phyloP scores from a whole-genome alignment of 495 filamentous ascomycete species.

The Penicillium taxi region DNA sequence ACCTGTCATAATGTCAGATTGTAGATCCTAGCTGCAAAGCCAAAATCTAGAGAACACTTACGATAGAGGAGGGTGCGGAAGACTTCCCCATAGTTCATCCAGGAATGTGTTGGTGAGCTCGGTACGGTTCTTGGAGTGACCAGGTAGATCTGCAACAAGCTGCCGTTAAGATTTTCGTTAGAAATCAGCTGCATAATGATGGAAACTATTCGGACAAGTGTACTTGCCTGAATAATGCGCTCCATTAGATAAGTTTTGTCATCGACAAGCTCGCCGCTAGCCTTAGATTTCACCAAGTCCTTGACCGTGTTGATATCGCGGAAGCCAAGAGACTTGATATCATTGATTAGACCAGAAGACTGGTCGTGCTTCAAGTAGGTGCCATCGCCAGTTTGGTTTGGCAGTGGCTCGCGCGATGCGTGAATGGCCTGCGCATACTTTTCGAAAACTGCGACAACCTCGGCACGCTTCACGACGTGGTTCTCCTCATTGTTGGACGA shows the following conservation, averaged over 20 bases:
- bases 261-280: slow-evolving; percentile 49
- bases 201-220: neutral
- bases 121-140: slow-evolving; percentile 50
- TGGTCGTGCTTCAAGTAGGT: slow-evolving; percentile 44
- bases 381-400: slow-evolving; percentile 58
- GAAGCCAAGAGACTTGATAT: slow-evolving; percentile 55
- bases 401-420: slow-evolving; percentile 55
- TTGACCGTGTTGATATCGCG: slow-evolving; percentile 49
- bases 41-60: slow-evolving; percentile 15
- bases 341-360: slow-evolving; percentile 50
- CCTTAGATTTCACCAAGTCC: slow-evolving; percentile 45
- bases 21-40: too few relatives aligned
- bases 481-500: slow-evolving; percentile 26
- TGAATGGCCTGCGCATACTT: slow-evolving; percentile 58
- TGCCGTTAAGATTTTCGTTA: slow-evolving; percentile 9
- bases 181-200: neutral
- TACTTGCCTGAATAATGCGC: slow-evolving; percentile 54
- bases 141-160: slow-evolving; percentile 59
- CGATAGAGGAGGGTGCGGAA: slow-evolving; percentile 47
- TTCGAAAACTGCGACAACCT: slow-evolving; percentile 47
- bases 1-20: slow-evolving; percentile 27
- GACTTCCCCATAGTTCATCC: slow-evolving; percentile 58
- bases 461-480: slow-evolving; percentile 29
- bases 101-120: slow-evolving; percentile 66
- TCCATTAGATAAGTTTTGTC: slow-evolving; percentile 82